These are phyloP conservation scores for Lophiotrema nucula DNA, from an alignment of 495 filamentous ascomycete genomes.

Conservation along the genomic window DNA sequence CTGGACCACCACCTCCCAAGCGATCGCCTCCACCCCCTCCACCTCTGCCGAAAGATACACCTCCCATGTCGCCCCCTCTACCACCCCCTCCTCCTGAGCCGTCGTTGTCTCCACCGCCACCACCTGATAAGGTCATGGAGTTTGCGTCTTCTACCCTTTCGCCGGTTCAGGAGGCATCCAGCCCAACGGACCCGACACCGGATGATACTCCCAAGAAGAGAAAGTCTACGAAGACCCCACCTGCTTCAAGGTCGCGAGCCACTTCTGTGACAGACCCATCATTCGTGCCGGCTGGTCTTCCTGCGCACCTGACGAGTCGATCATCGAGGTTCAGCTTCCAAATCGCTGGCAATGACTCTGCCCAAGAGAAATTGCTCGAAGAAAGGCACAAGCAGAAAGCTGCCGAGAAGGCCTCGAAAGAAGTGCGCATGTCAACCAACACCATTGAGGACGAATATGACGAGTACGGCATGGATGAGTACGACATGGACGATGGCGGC, in stretches of 20 bases:
- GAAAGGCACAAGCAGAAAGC: conserved; percentile 78
- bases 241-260: conserved; percentile 45
- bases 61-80: conserved; percentile 14
- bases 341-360: conserved; percentile 71
- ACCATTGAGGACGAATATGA: conserved; percentile 44
- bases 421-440: conserved; percentile 28
- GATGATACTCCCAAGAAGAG: conserved; percentile 35
- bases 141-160: conserved; percentile 37
- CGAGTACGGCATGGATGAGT: conserved; percentile 31
- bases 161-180: conserved; percentile 38
- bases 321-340: conserved; percentile 92
- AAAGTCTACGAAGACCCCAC: conserved; percentile 41
- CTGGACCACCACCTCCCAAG: conserved; percentile 19
- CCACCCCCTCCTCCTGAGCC: conserved; percentile 8
- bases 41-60: conserved; percentile 29
- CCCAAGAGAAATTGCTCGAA: conserved; percentile 79
- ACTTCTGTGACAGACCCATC: conserved; percentile 50
- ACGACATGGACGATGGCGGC: conserved; percentile 28
- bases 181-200: conserved; percentile 39
- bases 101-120: not conserved
- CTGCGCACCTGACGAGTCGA: conserved; percentile 73
- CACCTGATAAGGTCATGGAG: not conserved
- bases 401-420: conserved; percentile 50
- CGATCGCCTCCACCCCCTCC: conserved; percentile 32
- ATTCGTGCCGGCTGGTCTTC: conserved; percentile 33